phyloP scores from a whole-genome alignment of 148 eudicot genomes.

The Heliamphora exappendiculata region DNA sequence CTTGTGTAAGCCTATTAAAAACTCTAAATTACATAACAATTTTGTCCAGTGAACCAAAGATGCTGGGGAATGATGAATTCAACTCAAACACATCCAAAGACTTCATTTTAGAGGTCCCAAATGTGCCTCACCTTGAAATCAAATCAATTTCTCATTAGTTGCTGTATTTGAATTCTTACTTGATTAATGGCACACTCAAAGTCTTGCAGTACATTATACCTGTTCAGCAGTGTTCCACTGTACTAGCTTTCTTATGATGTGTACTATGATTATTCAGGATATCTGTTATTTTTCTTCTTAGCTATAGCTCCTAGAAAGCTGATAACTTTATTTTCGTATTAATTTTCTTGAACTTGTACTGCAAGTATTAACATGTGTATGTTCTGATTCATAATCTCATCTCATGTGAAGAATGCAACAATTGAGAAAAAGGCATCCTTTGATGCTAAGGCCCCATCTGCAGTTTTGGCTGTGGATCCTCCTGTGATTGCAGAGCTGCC shows the following conservation, averaged over 20 bases:
- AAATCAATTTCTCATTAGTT: background rate
- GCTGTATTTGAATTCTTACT: background rate
- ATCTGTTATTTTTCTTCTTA: background rate
- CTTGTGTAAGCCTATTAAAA: no score
- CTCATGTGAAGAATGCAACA: constrained; percentile 38
- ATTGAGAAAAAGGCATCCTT: constrained; percentile 45
- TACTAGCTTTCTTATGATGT: background rate
- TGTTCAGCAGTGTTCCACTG: background rate
- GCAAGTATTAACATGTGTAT: background rate
- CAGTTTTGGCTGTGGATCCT: constrained; percentile 27
- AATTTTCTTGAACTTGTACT: background rate
- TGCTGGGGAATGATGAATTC: no score
- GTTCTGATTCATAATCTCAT: constrained; percentile 5
- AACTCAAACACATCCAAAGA: background rate
- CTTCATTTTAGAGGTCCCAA: background rate
- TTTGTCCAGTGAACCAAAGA: background rate
- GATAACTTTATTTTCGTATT: background rate
- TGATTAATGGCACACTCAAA: background rate
- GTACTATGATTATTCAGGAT: background rate
- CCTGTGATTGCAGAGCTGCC: constrained; percentile 32
- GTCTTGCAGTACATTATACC: background rate
- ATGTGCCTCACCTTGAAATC: background rate
- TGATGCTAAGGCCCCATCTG: constrained; percentile 40
- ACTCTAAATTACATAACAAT: no score
- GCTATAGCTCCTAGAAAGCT: background rate